phyloP scores from a whole-genome alignment of 441 rosid species.

The Populus hybrid region DNA sequence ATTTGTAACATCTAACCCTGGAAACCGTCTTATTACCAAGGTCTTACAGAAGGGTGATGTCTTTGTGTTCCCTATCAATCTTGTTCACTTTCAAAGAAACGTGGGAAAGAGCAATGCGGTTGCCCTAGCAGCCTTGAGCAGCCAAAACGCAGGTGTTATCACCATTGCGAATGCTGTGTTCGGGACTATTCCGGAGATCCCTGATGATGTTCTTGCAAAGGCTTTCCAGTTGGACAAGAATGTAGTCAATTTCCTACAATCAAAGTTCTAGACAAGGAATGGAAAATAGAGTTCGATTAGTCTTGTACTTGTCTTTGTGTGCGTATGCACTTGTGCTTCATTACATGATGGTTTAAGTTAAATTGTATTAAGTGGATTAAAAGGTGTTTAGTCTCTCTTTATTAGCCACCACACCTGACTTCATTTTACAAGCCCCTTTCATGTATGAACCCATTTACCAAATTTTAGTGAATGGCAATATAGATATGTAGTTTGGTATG shows the following conservation, averaged over 20 bases:
- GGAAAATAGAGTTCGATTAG: neutral
- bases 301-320: neutral
- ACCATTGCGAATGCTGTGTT: conserved; percentile 26
- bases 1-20: conserved; percentile 31
- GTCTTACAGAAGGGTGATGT: conserved; percentile 24
- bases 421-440: too few species aligned
- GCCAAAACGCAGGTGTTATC: conserved; percentile 34
- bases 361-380: too few species aligned
- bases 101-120: conserved; percentile 18
- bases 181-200: conserved; percentile 21
- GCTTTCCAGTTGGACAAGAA: conserved; percentile 26
- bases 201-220: conserved; percentile 23
- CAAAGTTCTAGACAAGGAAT: conserved; percentile 16
- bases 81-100: conserved; percentile 27
- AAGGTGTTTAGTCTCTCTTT: neutral
- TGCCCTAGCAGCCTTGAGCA: conserved; percentile 22
- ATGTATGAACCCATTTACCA: too few species aligned
- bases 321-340: neutral
- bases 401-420: too few species aligned
- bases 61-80: conserved; percentile 22
- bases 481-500: too few species aligned
- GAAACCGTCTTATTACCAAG: conserved; percentile 22
- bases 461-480: too few species aligned
- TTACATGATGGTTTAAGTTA: too few species aligned
- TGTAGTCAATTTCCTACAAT: conserved; percentile 10